Evolutionary conservation across 805 yeast species (phyloP), one percentile per base, ranked within the genome.

Genomic region (Candida andamanensis): DNA sequence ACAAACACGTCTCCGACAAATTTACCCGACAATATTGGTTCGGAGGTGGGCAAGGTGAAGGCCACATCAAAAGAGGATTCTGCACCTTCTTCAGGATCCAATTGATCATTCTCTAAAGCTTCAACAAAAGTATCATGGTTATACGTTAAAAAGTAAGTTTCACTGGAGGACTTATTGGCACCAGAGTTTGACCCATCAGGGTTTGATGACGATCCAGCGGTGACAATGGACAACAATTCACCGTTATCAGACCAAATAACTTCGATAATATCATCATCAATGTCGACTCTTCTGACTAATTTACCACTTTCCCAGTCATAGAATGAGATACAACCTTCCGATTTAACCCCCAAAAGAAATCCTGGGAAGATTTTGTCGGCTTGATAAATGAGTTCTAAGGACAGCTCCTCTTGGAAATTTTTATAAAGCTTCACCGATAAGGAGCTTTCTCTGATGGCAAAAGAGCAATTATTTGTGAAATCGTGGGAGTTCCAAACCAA

Each of bases 1-100:
- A 92, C 76, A 56, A 90, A 89, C 28, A 92, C 97, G 64, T 92
- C 97, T 45, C 97, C 98, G 49, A 89, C 87, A 87, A 97, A 92
- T 57, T 80, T 81, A 50, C 97, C 97, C 17, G 95, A 80, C 39
- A 84, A 76, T 23, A 90, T 75, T 13, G 78, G 63, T 55, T 92
- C 99, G 2, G 67, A 46, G 16, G 67, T 58, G 36, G 75, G 73
- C 38, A 86, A 73, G 40, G 94, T 95, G 49, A 80, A 76, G 36
- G 85, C 66, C 15, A 89, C 89, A 34, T 85, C 94, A 55, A 92
- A 86, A 11, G 90, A 75, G 23, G 74, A 81, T 51, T 84, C 96
- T 22, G 83, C 83, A 44, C 96, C 97, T 55, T 87, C 96, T 52
- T 85, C 94, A 4, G 76, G 74, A 50, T 78, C 84, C 35, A 74